These are phyloP conservation scores for Pseudotsuga menziesii DNA, from an alignment of 75 land plant genomes.

Conservation along the genomic window DNA sequence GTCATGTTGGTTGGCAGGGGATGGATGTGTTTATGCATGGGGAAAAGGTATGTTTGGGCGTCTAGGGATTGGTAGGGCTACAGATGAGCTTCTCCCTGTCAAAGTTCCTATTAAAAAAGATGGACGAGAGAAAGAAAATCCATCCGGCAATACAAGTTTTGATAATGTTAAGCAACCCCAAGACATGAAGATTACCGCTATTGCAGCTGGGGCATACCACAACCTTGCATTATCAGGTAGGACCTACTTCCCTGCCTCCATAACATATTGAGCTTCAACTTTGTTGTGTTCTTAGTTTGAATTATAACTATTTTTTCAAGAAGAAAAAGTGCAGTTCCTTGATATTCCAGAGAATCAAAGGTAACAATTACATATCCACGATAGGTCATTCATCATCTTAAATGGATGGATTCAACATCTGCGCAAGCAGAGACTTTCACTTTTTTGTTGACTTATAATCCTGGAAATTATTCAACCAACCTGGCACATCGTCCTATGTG, in stretches of 20 bases:
- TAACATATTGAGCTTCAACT: not conserved
- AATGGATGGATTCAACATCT: too few species aligned
- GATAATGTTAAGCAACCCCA: not conserved
- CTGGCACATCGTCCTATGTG: too few species aligned
- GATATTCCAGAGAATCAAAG: too few species aligned
- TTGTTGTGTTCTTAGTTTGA: not conserved
- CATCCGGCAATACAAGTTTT: not conserved
- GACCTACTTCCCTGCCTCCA: not conserved
- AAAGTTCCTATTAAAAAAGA: slow-evolving; percentile 18
- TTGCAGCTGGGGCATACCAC: slow-evolving; percentile 88
- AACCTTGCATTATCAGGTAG: slow-evolving; percentile 76
- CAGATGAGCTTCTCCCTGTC: slow-evolving; percentile 57
- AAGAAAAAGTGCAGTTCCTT: too few species aligned
- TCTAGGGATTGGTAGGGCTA: slow-evolving; percentile 56
- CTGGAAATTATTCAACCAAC: too few species aligned
- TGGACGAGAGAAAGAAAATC: not conserved
- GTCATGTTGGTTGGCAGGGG: slow-evolving; percentile 30
- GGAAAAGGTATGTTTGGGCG: slow-evolving; percentile 81
- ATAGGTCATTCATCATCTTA: too few species aligned
- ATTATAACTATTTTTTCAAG: too few species aligned
- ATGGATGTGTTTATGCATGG: slow-evolving; percentile 74
- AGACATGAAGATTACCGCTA: slow-evolving; percentile 29
- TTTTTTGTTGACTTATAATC: too few species aligned
- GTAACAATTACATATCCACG: too few species aligned
- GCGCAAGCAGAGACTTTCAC: too few species aligned